phyloP scores from a whole-genome alignment of 2,329 filamentous ascomycete genomes.

The Aureobasidium sp. region DNA sequence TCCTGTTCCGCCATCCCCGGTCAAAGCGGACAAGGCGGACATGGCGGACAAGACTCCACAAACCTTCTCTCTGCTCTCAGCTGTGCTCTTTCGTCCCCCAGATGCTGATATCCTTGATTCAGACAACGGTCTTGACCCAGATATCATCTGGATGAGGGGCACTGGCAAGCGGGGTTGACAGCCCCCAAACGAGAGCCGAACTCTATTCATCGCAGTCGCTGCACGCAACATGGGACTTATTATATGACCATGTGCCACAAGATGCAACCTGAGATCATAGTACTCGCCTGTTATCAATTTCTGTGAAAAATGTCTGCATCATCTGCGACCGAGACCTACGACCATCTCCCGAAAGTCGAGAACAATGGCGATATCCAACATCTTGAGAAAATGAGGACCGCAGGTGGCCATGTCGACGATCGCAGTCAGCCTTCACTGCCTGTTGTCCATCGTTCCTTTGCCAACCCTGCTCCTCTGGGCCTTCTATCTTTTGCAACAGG shows the following conservation, averaged over 20 bases:
- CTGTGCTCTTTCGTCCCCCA: not conserved
- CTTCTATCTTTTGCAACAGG: slow-evolving; percentile 33
- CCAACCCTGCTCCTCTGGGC: slow-evolving; percentile 27
- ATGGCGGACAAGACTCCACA: not conserved
- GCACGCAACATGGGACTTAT: not conserved
- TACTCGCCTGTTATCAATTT: not conserved
- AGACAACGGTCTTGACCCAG: not conserved
- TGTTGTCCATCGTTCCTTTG: slow-evolving; percentile 24
- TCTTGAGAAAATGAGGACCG: slow-evolving; percentile 10
- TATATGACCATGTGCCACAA: not conserved
- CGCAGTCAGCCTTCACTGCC: slow-evolving; percentile 22
- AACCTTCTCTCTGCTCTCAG: not conserved
- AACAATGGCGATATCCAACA: not conserved
- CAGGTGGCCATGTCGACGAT: slow-evolving; percentile 14
- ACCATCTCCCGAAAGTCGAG: slow-evolving; percentile 6
- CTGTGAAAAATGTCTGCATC: not conserved
- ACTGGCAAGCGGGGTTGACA: not conserved
- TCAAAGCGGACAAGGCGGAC: not conserved
- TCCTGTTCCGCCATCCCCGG: not conserved
- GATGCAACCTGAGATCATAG: not conserved
- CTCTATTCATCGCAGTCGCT: not conserved
- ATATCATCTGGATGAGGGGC: not conserved
- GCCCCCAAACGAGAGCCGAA: not conserved
- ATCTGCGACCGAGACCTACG: not conserved
- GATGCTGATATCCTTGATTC: no score